Conservation (phyloP, 2,329 filamentous ascomycete genomes). For the Alternaria dauci region DNA sequence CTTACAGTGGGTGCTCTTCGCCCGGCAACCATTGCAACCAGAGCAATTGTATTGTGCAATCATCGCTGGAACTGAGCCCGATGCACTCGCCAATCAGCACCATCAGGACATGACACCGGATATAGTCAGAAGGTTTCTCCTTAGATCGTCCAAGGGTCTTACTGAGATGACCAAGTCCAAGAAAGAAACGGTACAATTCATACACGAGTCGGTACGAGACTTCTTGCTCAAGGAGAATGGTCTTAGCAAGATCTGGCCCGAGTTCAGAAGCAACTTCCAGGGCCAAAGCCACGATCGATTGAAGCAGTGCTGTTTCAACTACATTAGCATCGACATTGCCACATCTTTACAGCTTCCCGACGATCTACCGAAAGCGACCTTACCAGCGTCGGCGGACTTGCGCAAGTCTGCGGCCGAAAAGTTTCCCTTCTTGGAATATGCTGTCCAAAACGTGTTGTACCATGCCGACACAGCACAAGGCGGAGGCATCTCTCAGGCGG, state of each 20-base stretch:
- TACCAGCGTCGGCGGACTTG: not conserved
- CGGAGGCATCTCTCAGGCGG: slow-evolving; percentile 24
- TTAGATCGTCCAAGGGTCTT: slow-evolving; percentile 38
- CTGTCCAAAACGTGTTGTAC: slow-evolving; percentile 51
- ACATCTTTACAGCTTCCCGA: slow-evolving; percentile 1
- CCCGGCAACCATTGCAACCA: slow-evolving; percentile 20
- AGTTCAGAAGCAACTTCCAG: slow-evolving; percentile 43
- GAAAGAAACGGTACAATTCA: slow-evolving; percentile 40
- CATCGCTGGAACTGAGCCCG: slow-evolving; percentile 17
- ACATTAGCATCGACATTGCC: slow-evolving; percentile 45
- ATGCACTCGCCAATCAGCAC: slow-evolving; percentile 21
- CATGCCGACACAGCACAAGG: slow-evolving; percentile 54
- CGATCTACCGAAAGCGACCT: slow-evolving; percentile 11
- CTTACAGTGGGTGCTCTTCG: slow-evolving; percentile 33
- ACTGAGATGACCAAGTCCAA: slow-evolving; percentile 26
- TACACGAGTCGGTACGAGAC: slow-evolving; percentile 46
- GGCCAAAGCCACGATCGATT: slow-evolving; percentile 54
- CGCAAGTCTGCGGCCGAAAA: slow-evolving; percentile 16
- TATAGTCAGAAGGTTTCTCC: slow-evolving; percentile 25
- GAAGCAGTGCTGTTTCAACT: slow-evolving; percentile 51
- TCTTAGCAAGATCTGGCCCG: slow-evolving; percentile 41
- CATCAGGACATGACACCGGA: slow-evolving; percentile 21
- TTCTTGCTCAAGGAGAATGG: slow-evolving; percentile 53
- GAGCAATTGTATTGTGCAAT: slow-evolving; percentile 29
- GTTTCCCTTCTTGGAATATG: slow-evolving; percentile 60